phyloP scores from a whole-genome alignment of 331 rosid genomes.

The Stylosanthes scabra region DNA sequence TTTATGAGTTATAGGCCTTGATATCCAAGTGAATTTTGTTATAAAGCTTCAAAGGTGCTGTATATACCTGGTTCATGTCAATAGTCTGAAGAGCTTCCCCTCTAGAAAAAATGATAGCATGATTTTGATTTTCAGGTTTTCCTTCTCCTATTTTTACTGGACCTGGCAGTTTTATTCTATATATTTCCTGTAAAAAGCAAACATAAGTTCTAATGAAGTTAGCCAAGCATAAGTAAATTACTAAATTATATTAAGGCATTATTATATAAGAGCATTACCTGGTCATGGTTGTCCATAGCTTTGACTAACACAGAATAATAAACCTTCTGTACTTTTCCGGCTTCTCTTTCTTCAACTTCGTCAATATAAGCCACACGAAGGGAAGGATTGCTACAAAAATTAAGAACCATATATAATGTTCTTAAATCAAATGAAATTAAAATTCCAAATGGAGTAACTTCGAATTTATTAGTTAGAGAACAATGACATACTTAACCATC shows the following conservation, averaged over 20 bases:
- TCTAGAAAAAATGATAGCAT: constrained; percentile 89
- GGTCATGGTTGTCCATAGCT: constrained; percentile 86
- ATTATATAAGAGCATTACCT: constrained; percentile 63
- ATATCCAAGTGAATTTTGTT: constrained; percentile 33
- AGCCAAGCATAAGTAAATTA: too few species aligned
- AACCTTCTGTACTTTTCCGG: constrained; percentile 76
- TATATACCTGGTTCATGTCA: constrained; percentile 94
- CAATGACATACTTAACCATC: constrained; percentile 99
- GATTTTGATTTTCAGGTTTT: constrained; percentile 98
- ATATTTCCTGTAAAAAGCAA: constrained; percentile 72
- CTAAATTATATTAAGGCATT: too few species aligned
- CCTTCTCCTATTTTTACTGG: constrained; percentile 95
- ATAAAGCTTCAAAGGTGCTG: too few species aligned
- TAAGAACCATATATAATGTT: constrained; percentile 37
- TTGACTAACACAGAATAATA: constrained; percentile 94
- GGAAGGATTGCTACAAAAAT: constrained; percentile 81
- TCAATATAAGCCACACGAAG: constrained; percentile 99
- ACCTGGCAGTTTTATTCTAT: constrained; percentile 93
- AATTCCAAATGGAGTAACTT: too few species aligned
- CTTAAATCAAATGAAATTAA: too few species aligned
- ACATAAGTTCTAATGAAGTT: constrained; percentile 27
- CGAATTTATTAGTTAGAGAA: constrained; percentile 40
- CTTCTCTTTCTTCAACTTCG: constrained; percentile 93
- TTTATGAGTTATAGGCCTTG: constrained; percentile 41
- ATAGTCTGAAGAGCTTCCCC: constrained; percentile 98